A percentile compares a stretch with the other conserved stretches of the same genome.
These are phyloP conservation scores for Dichotomopilus funicola DNA, from an alignment of 2,329 filamentous ascomycete genomes.

Conservation along the genomic window DNA sequence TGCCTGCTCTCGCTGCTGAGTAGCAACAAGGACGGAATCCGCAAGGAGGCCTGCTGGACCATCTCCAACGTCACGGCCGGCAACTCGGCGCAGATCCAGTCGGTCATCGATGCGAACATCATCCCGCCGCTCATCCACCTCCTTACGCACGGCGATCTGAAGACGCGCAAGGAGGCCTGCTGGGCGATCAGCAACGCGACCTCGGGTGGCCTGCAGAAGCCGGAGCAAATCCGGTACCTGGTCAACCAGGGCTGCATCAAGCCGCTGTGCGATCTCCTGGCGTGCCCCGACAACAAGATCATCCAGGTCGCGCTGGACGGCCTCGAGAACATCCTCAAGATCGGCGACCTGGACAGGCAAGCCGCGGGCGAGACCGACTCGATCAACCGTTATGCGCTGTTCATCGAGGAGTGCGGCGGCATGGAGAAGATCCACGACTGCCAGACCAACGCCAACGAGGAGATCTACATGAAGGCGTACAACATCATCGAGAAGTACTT, in stretches of 20 bases:
- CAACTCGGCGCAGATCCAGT: constrained; percentile 95
- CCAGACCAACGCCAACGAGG: constrained; percentile 99
- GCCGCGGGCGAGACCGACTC: constrained; percentile 68
- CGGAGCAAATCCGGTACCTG: constrained; percentile 94
- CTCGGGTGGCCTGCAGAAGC: constrained; percentile 94
- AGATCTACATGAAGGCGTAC: constrained; percentile 99
- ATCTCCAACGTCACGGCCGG: constrained; percentile 98
- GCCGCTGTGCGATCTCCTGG: constrained; percentile 88
- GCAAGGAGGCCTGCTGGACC: constrained; percentile 99
- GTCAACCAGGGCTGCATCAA: constrained; percentile 94
- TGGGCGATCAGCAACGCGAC: constrained; percentile 99
- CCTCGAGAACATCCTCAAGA: constrained; percentile 98
- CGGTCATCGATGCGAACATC: constrained; percentile 94
- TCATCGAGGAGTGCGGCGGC: constrained; percentile 96
- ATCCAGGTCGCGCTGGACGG: constrained; percentile 98
- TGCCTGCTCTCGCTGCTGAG: constrained; percentile 89
- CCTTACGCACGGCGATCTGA: constrained; percentile 92
- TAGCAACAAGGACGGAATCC: constrained; percentile 97
- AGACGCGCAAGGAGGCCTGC: constrained; percentile 98
- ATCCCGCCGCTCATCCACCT: constrained; percentile 95
- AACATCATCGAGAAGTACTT: constrained; percentile 99
- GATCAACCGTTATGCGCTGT: constrained; percentile 95
- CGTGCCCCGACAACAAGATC: constrained; percentile 99
- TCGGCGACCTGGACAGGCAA: constrained; percentile 97
- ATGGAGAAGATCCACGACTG: constrained; percentile 99